A percentile compares a stretch with the other conserved stretches of the same genome.
Conservation (phyloP, 768 basidiomycete genomes). For the Neoboletus magnificus region DNA sequence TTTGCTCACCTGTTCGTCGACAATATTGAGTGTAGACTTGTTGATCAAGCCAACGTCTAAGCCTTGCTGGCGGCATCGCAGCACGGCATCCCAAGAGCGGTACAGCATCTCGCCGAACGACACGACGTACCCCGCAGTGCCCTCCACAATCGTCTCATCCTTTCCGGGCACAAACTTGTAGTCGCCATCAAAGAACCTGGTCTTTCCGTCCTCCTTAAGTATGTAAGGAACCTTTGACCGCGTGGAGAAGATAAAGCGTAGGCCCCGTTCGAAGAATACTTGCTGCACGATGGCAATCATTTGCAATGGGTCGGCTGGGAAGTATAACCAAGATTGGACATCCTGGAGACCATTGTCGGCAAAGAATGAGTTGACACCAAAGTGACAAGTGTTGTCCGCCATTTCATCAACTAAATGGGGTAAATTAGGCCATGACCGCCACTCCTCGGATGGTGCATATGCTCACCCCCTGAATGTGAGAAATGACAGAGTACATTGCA, state of each 20-base stretch:
- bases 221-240: slow-evolving; percentile 88
- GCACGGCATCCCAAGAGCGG: slow-evolving; percentile 78
- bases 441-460: slow-evolving; percentile 1
- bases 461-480: slow-evolving; percentile 79
- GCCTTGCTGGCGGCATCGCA: slow-evolving; percentile 66
- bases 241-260: slow-evolving; percentile 87
- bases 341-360: slow-evolving; percentile 86
- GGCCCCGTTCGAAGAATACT: slow-evolving; percentile 79
- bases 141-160: slow-evolving; percentile 78
- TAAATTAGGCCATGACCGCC: background rate
- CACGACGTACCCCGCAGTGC: slow-evolving; percentile 78
- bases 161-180: slow-evolving; percentile 84
- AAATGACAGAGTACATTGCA: slow-evolving; percentile 88
- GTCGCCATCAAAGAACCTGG: slow-evolving; percentile 59
- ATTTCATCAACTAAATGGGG: slow-evolving; percentile 58
- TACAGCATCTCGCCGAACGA: slow-evolving; percentile 88
- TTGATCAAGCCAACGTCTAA: slow-evolving; percentile 83
- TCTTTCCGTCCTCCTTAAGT: slow-evolving; percentile 68
- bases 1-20: slow-evolving; percentile 68
- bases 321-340: slow-evolving; percentile 76
- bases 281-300: slow-evolving; percentile 74
- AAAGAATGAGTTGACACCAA: slow-evolving; percentile 82
- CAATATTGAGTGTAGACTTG: slow-evolving; percentile 77
- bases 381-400: slow-evolving; percentile 60
- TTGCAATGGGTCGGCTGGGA: slow-evolving; percentile 81